phyloP scores from a whole-genome alignment of 1,139 yeast genomes.

The Kurtzmaniella quercitrusa region DNA sequence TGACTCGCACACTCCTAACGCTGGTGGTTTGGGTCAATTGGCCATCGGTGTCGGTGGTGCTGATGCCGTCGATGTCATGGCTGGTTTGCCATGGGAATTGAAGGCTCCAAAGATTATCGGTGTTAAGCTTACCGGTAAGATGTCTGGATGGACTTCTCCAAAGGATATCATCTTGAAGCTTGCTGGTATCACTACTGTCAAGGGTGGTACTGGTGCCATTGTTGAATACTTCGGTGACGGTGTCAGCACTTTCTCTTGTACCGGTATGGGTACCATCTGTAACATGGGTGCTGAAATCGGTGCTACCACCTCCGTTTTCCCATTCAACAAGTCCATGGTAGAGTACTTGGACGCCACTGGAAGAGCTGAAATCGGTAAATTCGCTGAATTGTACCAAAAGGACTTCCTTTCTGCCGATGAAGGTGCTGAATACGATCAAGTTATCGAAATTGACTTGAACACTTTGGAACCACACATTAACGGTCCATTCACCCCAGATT shows the following conservation, averaged over 20 bases:
- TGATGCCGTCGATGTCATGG: conserved; percentile 98
- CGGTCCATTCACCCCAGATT: conserved; percentile 99
- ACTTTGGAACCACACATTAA: conserved; percentile 96
- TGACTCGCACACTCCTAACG: conserved; percentile 98
- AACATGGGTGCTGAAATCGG: conserved; percentile 99
- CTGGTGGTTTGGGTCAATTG: conserved; percentile 98
- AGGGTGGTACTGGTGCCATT: conserved; percentile 98
- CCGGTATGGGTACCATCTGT: conserved; percentile 99
- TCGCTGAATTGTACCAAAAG: conserved; percentile 69
- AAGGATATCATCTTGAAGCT: conserved; percentile 93
- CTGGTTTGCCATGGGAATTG: conserved; percentile 94
- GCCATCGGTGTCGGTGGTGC: conserved; percentile 99
- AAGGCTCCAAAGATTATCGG: conserved; percentile 98
- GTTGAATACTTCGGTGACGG: conserved; percentile 98
- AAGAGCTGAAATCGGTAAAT: conserved; percentile 78
- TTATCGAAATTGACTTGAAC: conserved; percentile 90
- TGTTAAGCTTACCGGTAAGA: conserved; percentile 92
- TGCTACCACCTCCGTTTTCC: conserved; percentile 98
- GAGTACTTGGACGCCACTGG: conserved; percentile 87
- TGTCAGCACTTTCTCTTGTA: conserved; percentile 92
- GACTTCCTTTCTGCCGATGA: conserved; percentile 87
- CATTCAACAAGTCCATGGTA: conserved; percentile 88
- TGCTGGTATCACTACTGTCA: conserved; percentile 96
- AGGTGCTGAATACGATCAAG: conserved; percentile 94
- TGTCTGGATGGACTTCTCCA: conserved; percentile 98